Evolutionary conservation across 2,329 filamentous ascomycete species (phyloP).

Genomic region (Epichloe sibirici): DNA sequence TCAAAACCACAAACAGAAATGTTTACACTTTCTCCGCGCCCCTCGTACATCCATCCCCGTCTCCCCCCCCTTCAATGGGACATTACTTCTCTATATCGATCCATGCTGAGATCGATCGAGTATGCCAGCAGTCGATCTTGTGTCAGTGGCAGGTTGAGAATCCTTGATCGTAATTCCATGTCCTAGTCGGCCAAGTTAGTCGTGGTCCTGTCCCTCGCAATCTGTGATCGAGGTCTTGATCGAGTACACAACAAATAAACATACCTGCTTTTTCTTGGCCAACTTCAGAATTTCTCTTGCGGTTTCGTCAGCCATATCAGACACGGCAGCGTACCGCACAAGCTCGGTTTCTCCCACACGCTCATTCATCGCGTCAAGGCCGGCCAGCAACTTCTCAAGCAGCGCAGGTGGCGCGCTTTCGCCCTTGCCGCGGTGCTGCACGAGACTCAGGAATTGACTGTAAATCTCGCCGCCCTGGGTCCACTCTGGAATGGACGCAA

Average conservation of each 20-base stretch:
- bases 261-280: conserved; percentile 44
- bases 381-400: conserved; percentile 44
- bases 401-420: conserved; percentile 30
- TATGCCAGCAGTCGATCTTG: conserved; percentile 62
- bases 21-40: background rate
- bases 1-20: background rate
- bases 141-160: conserved; percentile 53
- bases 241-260: conserved; percentile 12
- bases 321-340: conserved; percentile 53
- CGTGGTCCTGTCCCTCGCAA: background rate
- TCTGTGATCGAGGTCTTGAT: no score
- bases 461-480: conserved; percentile 71
- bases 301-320: conserved; percentile 68
- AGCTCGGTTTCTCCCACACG: conserved; percentile 34
- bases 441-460: conserved; percentile 42
- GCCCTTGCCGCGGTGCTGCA: conserved; percentile 30
- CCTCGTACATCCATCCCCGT: background rate
- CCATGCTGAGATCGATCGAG: conserved; percentile 55
- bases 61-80: conserved; percentile 21
- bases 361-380: conserved; percentile 43
- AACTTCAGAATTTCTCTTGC: conserved; percentile 50
- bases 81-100: conserved; percentile 56
- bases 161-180: conserved; percentile 24
- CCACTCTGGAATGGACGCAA: conserved; percentile 59
- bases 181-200: conserved; percentile 15